These are phyloP conservation scores for Tirmania nivea DNA, from an alignment of 495 filamentous ascomycete species.

Conservation along the genomic window DNA sequence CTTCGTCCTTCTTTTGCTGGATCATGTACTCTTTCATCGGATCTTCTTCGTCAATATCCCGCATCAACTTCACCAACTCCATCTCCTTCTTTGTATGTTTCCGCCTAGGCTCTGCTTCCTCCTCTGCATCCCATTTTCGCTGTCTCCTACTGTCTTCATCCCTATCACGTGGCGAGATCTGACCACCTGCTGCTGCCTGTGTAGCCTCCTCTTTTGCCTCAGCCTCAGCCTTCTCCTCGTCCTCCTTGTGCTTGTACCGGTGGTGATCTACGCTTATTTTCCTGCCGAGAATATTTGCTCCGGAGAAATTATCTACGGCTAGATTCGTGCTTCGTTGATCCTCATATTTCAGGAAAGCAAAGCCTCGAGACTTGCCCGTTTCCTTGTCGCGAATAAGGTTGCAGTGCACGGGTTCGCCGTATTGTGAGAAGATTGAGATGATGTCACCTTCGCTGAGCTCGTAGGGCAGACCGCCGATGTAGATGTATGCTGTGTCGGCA, in stretches of 20 bases:
- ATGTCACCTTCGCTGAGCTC: constrained; percentile 91
- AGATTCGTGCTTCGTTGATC: constrained; percentile 91
- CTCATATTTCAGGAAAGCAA: constrained; percentile 92
- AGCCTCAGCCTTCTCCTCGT: constrained; percentile 40
- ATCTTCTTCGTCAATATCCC: constrained; percentile 80
- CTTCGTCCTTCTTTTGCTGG: constrained; percentile 72
- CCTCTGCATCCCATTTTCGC: constrained; percentile 6
- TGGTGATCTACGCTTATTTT: constrained; percentile 78
- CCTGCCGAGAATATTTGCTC: constrained; percentile 60
- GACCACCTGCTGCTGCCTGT: constrained; percentile 28
- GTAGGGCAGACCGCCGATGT: constrained; percentile 85
- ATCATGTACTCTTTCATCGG: constrained; percentile 88
- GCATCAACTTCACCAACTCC: constrained; percentile 53
- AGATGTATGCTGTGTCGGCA: constrained; percentile 88
- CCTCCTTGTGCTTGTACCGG: constrained; percentile 69
- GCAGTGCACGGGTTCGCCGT: constrained; percentile 76
- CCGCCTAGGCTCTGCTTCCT: constrained; percentile 2
- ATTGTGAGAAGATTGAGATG: constrained; percentile 93
- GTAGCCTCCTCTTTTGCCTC: constrained; percentile 20
- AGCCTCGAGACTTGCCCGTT: constrained; percentile 80
- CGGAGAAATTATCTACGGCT: constrained; percentile 86
- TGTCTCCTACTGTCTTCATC: constrained; percentile 21
- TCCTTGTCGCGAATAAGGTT: constrained; percentile 87
- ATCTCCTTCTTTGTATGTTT: constrained; percentile 43
- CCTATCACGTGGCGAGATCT: constrained; percentile 18